A percentile compares a stretch with the other conserved stretches of the same genome.
Conservation (phyloP, 2,329 filamentous ascomycete species). For the Alternaria incomplexa region DNA sequence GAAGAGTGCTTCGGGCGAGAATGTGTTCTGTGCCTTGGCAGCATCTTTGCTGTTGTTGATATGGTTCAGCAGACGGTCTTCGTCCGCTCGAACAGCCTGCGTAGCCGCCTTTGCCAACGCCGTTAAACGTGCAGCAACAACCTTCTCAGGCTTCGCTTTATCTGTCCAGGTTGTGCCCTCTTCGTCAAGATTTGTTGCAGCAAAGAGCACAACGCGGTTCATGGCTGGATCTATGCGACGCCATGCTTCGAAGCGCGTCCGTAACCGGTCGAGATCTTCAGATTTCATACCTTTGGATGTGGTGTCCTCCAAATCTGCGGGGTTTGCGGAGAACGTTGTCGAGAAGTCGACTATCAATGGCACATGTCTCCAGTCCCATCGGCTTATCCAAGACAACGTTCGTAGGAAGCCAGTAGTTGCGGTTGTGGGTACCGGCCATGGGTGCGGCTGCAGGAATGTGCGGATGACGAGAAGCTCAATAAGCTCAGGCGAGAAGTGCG, state of each 20-base stretch:
- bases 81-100: conserved; percentile 56
- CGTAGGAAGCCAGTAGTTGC: conserved; percentile 81
- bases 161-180: conserved; percentile 84
- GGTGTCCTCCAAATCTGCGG: conserved; percentile 25
- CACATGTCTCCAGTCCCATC: conserved; percentile 90
- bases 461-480: conserved; percentile 82
- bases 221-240: conserved; percentile 86
- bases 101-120: conserved; percentile 77
- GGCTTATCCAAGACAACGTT: conserved; percentile 77
- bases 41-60: conserved; percentile 14
- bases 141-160: conserved; percentile 71
- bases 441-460: conserved; percentile 80
- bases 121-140: conserved; percentile 84
- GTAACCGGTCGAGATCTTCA: conserved; percentile 67
- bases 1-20: conserved; percentile 68
- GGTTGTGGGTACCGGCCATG: conserved; percentile 79
- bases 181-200: conserved; percentile 77
- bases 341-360: conserved; percentile 81
- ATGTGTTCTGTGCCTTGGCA: neutral
- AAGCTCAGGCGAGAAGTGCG: conserved; percentile 78
- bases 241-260: conserved; percentile 80
- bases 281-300: conserved; percentile 56
- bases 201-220: conserved; percentile 82
- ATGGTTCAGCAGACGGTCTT: conserved; percentile 54
- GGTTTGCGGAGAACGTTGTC: conserved; percentile 26